A percentile compares a stretch with the other conserved stretches of the same genome.
Conservation (phyloP, 768 basidiomycete species). For the Suillus paluster region DNA sequence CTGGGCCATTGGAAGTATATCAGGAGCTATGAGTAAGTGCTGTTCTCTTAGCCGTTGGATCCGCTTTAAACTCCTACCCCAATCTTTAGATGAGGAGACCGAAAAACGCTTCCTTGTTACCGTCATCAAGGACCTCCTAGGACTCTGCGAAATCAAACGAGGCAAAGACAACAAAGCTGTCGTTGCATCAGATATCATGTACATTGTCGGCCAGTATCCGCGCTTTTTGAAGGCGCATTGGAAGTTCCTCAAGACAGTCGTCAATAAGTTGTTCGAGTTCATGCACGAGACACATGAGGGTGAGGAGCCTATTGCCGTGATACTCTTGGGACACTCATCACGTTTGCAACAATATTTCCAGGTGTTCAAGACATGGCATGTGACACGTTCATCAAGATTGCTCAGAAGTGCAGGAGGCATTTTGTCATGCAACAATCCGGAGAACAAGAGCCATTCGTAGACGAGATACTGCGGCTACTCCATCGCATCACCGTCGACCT, state of each 20-base stretch:
- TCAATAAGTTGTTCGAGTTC: conserved; percentile 99
- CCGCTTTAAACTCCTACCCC: conserved; percentile 1
- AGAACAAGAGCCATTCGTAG: conserved; percentile 96
- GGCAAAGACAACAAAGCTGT: conserved; percentile 99
- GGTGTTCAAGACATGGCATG: conserved; percentile 99
- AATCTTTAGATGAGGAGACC: conserved; percentile 85
- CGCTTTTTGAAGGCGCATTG: conserved; percentile 99
- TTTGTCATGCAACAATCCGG: conserved; percentile 99
- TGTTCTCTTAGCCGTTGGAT: background rate
- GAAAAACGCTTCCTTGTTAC: conserved; percentile 99
- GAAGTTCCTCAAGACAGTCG: conserved; percentile 99
- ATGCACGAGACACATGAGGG: conserved; percentile 99
- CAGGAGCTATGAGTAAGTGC: conserved; percentile 95
- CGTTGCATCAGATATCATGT: conserved; percentile 96
- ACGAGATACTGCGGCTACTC: conserved; percentile 90
- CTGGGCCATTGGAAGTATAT: conserved; percentile 99
- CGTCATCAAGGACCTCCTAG: conserved; percentile 98
- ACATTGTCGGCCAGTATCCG: conserved; percentile 99
- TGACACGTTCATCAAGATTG: conserved; percentile 99
- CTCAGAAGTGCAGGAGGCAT: conserved; percentile 96
- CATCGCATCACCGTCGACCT: conserved; percentile 95
- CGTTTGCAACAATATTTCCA: conserved; percentile 29
- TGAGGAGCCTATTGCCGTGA: conserved; percentile 28
- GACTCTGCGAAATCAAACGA: conserved; percentile 96
- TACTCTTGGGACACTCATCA: conserved; percentile 14